A percentile compares a stretch with the other conserved stretches of the same genome.
Conservation (phyloP, 495 filamentous ascomycete genomes). For the Lophium mytilinum region DNA sequence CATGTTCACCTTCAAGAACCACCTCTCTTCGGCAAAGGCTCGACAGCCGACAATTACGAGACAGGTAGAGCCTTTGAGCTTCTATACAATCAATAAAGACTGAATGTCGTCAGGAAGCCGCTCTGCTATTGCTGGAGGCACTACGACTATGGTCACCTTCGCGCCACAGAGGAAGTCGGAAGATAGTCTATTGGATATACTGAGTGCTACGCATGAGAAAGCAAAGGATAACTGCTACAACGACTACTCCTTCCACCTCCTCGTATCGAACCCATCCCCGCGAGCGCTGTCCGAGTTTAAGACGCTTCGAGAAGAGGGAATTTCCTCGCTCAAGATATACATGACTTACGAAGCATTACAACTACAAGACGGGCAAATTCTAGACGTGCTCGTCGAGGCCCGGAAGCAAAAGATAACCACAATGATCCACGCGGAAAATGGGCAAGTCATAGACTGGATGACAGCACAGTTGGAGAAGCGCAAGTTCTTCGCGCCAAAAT, state of each 20-base stretch:
- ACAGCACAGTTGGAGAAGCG: conserved; percentile 29
- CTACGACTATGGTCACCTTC: conserved; percentile 53
- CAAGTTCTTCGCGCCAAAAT: conserved; percentile 43
- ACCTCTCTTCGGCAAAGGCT: conserved; percentile 44
- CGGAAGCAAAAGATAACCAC: conserved; percentile 44
- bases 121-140: conserved; percentile 52
- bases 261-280: conserved; percentile 45
- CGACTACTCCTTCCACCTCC: conserved; percentile 55
- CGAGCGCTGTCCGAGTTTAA: conserved; percentile 42
- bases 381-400: conserved; percentile 46
- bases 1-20: conserved; percentile 42
- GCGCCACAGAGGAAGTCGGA: conserved; percentile 46
- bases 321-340: conserved; percentile 53
- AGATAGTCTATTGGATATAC: conserved; percentile 40
- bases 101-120: conserved; percentile 39
- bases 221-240: conserved; percentile 44
- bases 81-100: not conserved
- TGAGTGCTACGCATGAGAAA: conserved; percentile 42
- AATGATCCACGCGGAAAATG: conserved; percentile 57
- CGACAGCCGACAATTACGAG: conserved; percentile 44
- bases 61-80: conserved; percentile 29
- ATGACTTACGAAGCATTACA: conserved; percentile 56
- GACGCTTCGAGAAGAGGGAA: conserved; percentile 40
- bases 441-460: conserved; percentile 39
- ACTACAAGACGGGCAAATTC: conserved; percentile 48